These are phyloP conservation scores for Canna indica DNA, from an alignment of 176 grass and related monocot genomes.

Conservation along the genomic window DNA sequence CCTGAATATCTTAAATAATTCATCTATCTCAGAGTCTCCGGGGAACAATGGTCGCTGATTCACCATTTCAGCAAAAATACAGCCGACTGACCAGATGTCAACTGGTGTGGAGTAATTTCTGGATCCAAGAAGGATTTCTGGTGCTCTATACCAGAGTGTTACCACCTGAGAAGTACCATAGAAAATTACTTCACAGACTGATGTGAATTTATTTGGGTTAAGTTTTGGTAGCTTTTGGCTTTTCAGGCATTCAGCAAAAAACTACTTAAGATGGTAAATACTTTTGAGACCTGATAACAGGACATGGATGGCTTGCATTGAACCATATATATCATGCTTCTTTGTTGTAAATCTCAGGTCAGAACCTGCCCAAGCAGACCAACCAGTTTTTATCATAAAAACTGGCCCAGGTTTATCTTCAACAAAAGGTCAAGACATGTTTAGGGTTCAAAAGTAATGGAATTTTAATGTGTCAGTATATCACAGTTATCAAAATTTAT, in stretches of 20 bases:
- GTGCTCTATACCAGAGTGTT: conserved; percentile 87
- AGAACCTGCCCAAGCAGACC: not conserved
- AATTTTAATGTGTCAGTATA: not conserved
- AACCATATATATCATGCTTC: not conserved
- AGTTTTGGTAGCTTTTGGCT: not conserved
- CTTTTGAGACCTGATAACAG: not conserved
- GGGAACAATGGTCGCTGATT: conserved; percentile 71
- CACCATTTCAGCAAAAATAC: conserved; percentile 97
- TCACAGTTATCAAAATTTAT: no score
- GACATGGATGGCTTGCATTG: not conserved
- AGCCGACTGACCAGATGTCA: conserved; percentile 91
- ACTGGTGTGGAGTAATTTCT: conserved; percentile 83
- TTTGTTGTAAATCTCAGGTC: not conserved
- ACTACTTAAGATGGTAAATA: not conserved
- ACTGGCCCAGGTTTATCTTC: not conserved
- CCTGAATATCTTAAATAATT: conserved; percentile 97
- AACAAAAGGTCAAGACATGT: not conserved
- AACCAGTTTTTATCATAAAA: not conserved
- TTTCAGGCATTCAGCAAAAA: not conserved
- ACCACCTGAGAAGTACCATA: conserved; percentile 51
- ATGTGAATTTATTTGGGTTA: not conserved
- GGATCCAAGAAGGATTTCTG: conserved; percentile 85
- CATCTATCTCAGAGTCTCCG: conserved; percentile 90
- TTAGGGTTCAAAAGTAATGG: not conserved
- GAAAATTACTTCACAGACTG: not conserved